A percentile compares a stretch with the other conserved stretches of the same genome.
Evolutionary conservation across 2,329 filamentous ascomycete species (phyloP).

Genomic region (Alternaria consortialis): DNA sequence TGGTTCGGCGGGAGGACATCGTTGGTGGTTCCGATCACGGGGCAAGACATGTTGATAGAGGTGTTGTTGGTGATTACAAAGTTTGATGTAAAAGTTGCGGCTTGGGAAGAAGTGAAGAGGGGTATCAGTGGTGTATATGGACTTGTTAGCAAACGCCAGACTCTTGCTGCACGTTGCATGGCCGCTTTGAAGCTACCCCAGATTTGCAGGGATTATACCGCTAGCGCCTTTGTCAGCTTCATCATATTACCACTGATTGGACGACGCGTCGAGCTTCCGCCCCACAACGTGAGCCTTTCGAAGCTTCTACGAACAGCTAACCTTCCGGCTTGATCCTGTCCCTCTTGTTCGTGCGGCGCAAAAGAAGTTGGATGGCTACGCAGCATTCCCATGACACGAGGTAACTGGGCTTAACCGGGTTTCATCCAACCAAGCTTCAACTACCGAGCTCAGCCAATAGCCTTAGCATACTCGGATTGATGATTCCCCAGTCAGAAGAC

Average conservation of each 20-base stretch:
- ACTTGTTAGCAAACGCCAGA: constrained; percentile 2
- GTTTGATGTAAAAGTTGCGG: background rate
- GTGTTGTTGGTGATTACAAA: background rate
- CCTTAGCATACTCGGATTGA: background rate
- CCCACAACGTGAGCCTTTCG: background rate
- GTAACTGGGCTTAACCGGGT: too few relatives aligned
- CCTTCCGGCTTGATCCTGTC: background rate
- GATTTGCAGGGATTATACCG: constrained; percentile 22
- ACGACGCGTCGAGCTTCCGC: background rate
- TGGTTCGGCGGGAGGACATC: constrained; percentile 56
- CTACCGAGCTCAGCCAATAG: background rate
- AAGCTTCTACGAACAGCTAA: constrained; percentile 2
- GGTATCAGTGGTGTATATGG: constrained; percentile 6
- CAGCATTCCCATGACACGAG: background rate
- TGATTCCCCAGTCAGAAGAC: background rate
- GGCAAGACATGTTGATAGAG: constrained; percentile 37
- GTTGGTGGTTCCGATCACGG: constrained; percentile 55
- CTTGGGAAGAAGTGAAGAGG: constrained; percentile 1
- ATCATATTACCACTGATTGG: constrained; percentile 21
- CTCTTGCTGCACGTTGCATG: constrained; percentile 8
- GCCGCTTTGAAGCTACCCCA: constrained; percentile 26
- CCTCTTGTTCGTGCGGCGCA: background rate
- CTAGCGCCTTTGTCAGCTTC: constrained; percentile 24
- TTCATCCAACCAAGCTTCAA: background rate
- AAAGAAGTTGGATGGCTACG: background rate